Evolutionary conservation across 1,139 yeast genomes (phyloP), one percentile per base, ranked within the genome.

Genomic region (Pichiaceae sp.): DNA sequence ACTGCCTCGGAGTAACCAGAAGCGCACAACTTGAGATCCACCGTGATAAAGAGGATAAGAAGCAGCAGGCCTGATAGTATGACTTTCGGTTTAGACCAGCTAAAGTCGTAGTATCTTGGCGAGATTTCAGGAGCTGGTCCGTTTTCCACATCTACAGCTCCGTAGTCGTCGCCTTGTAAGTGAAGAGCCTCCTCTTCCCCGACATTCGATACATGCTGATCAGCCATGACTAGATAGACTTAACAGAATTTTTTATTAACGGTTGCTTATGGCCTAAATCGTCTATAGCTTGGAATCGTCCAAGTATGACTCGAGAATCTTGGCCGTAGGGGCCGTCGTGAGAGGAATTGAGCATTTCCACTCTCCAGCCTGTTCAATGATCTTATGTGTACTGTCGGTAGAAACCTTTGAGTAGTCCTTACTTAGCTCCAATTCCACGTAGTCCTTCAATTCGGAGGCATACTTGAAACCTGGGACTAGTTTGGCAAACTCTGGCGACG

Each of bases 301-400:
- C 26, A 45, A 38, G 36, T 45, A 50, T n/a, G 40, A 40, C 0
- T 38, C 35, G 5, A 50, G 42, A 15, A 52, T 45, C 32, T 44
- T 42, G 1, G 75, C 71, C 38, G 56, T 55, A 25, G 74, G 72
- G 11, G 70, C 61, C 2, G 66, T 61, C 2, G 74, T 70, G 29
- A 69, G 43, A 30, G 60, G 64, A 38, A 68, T 44, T 11, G 49
- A 48, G 16, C 68, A 56, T 47, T 69, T 70, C 60, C 72, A 70
- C 32, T 53, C 59, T 12, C 70, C 72, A 29, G 62, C 43, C 37
- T 57, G 54, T 3, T 47, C 45, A 35, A 71, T 58, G 12, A 53
- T 29, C 30, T 54, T 49, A 31, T 70, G 70, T 3, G 58, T 52
- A 5, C 40, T 38, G n/a, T 40, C 38, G 4, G 31, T 34, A 2